phyloP scores from a whole-genome alignment of 1,139 yeast genomes.

The Hyphopichia fennica region DNA sequence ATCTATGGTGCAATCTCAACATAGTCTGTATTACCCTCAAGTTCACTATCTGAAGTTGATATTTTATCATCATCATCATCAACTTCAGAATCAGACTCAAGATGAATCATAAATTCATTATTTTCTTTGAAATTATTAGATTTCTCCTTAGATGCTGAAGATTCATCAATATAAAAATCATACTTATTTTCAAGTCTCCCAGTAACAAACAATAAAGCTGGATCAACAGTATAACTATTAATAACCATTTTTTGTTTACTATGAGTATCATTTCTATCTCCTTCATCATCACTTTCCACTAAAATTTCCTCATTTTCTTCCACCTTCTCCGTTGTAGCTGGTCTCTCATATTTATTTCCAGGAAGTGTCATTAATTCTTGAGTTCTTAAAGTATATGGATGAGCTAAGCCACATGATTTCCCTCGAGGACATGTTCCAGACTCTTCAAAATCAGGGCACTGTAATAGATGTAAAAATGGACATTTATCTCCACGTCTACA shows the following conservation, averaged over 20 bases:
- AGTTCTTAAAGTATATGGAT: constrained; percentile 33
- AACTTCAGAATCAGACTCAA: constrained; percentile 19
- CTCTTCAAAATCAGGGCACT: constrained; percentile 73
- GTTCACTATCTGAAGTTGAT: constrained; percentile 16
- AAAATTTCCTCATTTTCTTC: constrained; percentile 28
- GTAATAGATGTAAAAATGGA: constrained; percentile 54
- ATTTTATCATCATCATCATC: constrained; percentile 17
- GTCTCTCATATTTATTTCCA: constrained; percentile 14
- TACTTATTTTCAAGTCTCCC: constrained; percentile 22
- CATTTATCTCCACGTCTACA: constrained; percentile 65
- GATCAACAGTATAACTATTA: constrained; percentile 39
- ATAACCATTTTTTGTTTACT: constrained; percentile 15
- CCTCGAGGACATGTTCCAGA: constrained; percentile 57
- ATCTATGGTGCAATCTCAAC: constrained; percentile 11
- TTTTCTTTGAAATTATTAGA: constrained; percentile 12
- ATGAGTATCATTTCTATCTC: constrained; percentile 4
- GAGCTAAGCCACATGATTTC: constrained; percentile 48
- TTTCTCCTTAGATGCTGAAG: constrained; percentile 4
- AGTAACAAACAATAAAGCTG: constrained; percentile 20
- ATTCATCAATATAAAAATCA: constrained; percentile 27
- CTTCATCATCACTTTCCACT: constrained; percentile 23
- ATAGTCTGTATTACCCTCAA: constrained; percentile 29
- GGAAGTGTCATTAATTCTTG: constrained; percentile 27
- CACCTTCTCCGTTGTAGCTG: constrained; percentile 3
- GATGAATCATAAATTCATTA: constrained; percentile 18